Conservation (phyloP, 805 yeast genomes). For the Saccharomycopsis babjevae region DNA sequence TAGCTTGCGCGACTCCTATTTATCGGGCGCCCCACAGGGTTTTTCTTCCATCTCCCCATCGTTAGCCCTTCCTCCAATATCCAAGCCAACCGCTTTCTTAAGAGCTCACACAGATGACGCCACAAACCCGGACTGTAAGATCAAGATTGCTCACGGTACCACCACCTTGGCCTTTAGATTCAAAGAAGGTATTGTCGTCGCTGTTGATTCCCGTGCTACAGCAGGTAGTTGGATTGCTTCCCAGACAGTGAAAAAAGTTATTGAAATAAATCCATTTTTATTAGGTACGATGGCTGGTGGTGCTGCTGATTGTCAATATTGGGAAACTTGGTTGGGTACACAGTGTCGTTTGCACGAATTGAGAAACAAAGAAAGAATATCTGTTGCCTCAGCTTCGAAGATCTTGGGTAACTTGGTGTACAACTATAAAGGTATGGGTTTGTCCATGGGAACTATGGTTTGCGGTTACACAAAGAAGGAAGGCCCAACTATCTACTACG, state of each 20-base stretch:
- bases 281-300: conserved; percentile 99
- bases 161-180: conserved; percentile 95
- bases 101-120: conserved; percentile 98
- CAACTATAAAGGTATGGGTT: conserved; percentile 94
- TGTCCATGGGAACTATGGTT: conserved; percentile 98
- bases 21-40: neutral
- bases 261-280: conserved; percentile 88
- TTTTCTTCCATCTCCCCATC: conserved; percentile 38
- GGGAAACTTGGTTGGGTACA: conserved; percentile 98
- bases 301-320: conserved; percentile 98
- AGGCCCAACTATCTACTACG: conserved; percentile 92
- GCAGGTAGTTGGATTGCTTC: conserved; percentile 98
- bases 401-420: conserved; percentile 84
- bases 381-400: conserved; percentile 95
- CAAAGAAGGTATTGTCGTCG: conserved; percentile 90
- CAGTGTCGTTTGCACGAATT: conserved; percentile 93
- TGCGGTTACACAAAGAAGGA: conserved; percentile 95
- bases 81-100: conserved; percentile 82
- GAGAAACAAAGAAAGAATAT: conserved; percentile 87
- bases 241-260: conserved; percentile 94
- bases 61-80: conserved; percentile 68
- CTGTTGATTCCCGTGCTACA: conserved; percentile 96
- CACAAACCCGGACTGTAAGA: conserved; percentile 83
- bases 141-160: conserved; percentile 98
- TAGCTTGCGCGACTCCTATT: neutral